Evolutionary conservation across 768 basidiomycete genomes (phyloP), one percentile per base, ranked within the genome.

Genomic region (Suillus paluster): DNA sequence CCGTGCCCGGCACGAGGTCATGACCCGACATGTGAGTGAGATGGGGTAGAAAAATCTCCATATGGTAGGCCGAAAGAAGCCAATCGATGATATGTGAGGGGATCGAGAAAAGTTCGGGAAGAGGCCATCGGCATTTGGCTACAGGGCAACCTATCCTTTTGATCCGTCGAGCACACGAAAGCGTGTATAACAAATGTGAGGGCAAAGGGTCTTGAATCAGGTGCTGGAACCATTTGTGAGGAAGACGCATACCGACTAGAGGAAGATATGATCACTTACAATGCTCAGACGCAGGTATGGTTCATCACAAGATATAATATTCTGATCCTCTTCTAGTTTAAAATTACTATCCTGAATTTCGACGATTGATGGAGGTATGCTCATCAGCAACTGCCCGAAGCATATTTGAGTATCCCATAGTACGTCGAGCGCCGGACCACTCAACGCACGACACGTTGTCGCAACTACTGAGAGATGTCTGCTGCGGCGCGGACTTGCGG

Each of bases 381-480:
- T 34, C 54, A 23, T 53, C 21, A 61, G 27, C 11, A 61, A 38
- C 5, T 41, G 60, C 12, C 44, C 60, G 5, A 57, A 17, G 19
- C 39, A 61, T 9, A 23, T 10, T 25, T 61, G 60, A 57, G 60
- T 48, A 34, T 34, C n/a, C 60, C 60, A 64, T 25, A 64, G 49
- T 4, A n/a, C 39, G 14, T 57, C 56, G 14, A 57, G 38, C 25
- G 49, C 56, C n/a, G 55, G 61, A 8, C 34, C 36, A 12, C 19
- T 64, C 30, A 64, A 45, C 14, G 39, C 15, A 14, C 23, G 60
- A n/a, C 56, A 64, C 14, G 63, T 62, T n/a, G 30, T 38, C 17
- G 60, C 54, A 19, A 58, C 45, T 10, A 30, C 38, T 21, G 54
- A 33, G 23, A 64, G 58, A 57, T 57, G n/a, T n/a, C n/a, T n/a